These are phyloP conservation scores for Mycena chlorophos DNA, from an alignment of 768 basidiomycete species.

Conservation along the genomic window DNA sequence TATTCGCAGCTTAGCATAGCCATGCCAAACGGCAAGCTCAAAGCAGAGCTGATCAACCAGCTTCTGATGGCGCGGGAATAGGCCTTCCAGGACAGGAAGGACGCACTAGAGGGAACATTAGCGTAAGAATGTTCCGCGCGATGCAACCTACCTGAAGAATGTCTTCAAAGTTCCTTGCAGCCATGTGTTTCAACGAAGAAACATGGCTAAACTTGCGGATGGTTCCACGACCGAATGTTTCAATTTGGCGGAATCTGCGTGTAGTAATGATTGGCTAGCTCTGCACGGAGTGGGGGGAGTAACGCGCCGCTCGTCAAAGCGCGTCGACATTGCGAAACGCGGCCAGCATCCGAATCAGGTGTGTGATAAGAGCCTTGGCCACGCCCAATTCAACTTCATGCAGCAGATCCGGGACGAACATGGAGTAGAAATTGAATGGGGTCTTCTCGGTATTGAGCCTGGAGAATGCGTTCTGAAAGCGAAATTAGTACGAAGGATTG, in stretches of 20 bases:
- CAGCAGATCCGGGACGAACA: constrained; percentile 36
- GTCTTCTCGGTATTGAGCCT: constrained; percentile 6
- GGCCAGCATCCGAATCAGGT: constrained; percentile 34
- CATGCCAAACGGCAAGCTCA: constrained; percentile 61
- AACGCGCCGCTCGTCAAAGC: constrained; percentile 7
- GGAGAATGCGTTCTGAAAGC: constrained; percentile 34
- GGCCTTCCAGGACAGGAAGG: no score
- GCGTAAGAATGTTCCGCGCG: background rate
- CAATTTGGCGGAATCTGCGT: background rate
- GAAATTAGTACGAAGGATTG: background rate
- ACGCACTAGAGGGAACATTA: constrained; percentile 27
- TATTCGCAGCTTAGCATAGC: no score
- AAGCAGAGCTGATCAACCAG: no score
- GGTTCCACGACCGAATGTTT: constrained; percentile 30
- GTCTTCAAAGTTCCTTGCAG: constrained; percentile 44
- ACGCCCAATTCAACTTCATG: constrained; percentile 43
- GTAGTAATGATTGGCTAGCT: constrained; percentile 10
- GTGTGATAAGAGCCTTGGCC: constrained; percentile 38
- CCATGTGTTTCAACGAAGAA: constrained; percentile 36
- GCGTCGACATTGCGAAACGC: constrained; percentile 21
- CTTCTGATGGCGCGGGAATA: no score
- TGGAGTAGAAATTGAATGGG: constrained; percentile 25
- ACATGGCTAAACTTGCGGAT: constrained; percentile 41
- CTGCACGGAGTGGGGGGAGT: constrained; percentile 11
- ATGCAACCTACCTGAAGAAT: constrained; percentile 37